Base-by-base conservation (phyloP, 1,139 yeast genomes). In the Taphrina flavorubra region DNA sequence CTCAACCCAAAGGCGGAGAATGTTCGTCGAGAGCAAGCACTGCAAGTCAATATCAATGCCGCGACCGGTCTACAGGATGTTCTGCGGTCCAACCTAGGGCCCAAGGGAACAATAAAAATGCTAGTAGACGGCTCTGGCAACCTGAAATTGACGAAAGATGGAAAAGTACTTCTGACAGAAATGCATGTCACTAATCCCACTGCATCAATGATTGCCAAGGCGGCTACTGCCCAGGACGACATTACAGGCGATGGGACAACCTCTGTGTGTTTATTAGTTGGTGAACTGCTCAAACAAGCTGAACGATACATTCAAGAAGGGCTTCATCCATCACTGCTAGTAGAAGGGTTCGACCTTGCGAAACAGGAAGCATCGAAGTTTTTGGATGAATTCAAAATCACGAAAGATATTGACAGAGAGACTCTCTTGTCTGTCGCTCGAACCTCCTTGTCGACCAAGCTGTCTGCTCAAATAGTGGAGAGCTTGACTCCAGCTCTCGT, bases 131-230 rank as follows among this genome's bases (percentile, higher is more conserved):
- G 99, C 73, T 87, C 97, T 1, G 99, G 99, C 47, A 87, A 88
- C 76, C 89, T 94, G 78, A 95, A 94, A 80, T 85, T 94, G 75
- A 94, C 99, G 71, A 94, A 94, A 78, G 99, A 94, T 79, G 99
- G 99, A 70, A 92, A 94, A 77, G 98, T 95, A 14, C 82, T 94
- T 72, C 82, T 94, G 71, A 86, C 91, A 39, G 99, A 94, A 77
- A 94, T 94, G 99, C 99, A 95, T 80, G 95, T 94, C 78, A 98
- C 94, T 79, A 94, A 94, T 74, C 99, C 99, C n/a, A 95, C 99
- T 1, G 99, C 99, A 0, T 96, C 94, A 47, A 90, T 95, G 96
- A 94, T 94, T 81, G 83, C 75, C 57, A 69, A 60, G 51, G 99
- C 98, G 11, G 99, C 99, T 68, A 87, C 97, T 62, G 97, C 99